Evolutionary conservation across 2,329 filamentous ascomycete genomes (phyloP).

Genomic region (Microdochium trichocladiopsis): DNA sequence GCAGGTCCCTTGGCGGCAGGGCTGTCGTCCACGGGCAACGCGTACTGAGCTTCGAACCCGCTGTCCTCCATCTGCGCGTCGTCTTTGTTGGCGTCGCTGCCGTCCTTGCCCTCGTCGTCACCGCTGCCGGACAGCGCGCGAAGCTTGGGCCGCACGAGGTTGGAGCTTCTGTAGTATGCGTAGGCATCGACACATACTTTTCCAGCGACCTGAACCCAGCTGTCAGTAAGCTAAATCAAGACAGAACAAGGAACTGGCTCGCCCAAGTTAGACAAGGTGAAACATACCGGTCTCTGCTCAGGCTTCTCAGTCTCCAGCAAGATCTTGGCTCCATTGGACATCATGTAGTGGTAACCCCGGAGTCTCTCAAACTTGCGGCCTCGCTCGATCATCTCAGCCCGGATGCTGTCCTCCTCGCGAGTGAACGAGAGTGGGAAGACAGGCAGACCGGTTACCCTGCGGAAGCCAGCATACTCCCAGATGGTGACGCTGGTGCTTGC

Average conservation of each 20-base stretch:
- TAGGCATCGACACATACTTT: slow-evolving; percentile 25
- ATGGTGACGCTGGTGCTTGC: slow-evolving; percentile 14
- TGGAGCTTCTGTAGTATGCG: slow-evolving; percentile 24
- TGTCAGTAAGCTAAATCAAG: neutral
- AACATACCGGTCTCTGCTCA: slow-evolving; percentile 16
- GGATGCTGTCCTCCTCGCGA: slow-evolving; percentile 13
- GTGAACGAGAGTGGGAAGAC: neutral
- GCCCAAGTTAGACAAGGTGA: no score
- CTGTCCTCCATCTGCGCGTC: slow-evolving; percentile 3
- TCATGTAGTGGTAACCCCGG: slow-evolving; percentile 23
- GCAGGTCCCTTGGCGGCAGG: slow-evolving; percentile 5
- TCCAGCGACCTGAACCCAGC: slow-evolving; percentile 10
- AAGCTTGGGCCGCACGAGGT: slow-evolving; percentile 19
- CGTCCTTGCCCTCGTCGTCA: neutral
- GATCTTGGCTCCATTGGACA: slow-evolving; percentile 19
- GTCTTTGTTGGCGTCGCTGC: slow-evolving; percentile 1
- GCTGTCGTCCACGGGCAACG: slow-evolving; percentile 1
- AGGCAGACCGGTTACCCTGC: slow-evolving; percentile 10
- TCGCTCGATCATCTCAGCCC: slow-evolving; percentile 15
- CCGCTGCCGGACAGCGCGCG: slow-evolving; percentile 6
- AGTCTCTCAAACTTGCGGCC: slow-evolving; percentile 23
- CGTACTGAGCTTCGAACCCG: slow-evolving; percentile 4
- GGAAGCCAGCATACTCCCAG: slow-evolving; percentile 15
- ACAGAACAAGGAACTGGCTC: neutral
- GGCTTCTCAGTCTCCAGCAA: slow-evolving; percentile 13